These are phyloP conservation scores for Ceratobasidium sp. DNA, from an alignment of 1,284 basidiomycete genomes.

Conservation along the genomic window DNA sequence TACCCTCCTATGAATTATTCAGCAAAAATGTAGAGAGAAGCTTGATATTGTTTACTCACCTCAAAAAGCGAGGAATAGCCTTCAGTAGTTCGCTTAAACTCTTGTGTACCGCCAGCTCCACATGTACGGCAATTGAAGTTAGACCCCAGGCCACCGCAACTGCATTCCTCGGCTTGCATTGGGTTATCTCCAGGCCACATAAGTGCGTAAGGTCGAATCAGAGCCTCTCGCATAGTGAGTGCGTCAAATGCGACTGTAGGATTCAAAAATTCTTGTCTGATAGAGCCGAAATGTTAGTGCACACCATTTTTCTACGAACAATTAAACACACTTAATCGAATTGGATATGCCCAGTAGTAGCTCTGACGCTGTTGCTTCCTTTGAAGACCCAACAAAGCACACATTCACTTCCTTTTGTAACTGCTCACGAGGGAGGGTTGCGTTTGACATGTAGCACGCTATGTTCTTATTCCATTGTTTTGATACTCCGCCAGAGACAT, in stretches of 20 bases:
- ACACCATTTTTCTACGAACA: too few relatives aligned
- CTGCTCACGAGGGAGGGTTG: constrained; percentile 14
- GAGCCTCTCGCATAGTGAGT: constrained; percentile 47
- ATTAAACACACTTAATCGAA: too few relatives aligned
- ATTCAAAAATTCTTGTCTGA: too few relatives aligned
- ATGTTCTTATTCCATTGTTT: constrained; percentile 42
- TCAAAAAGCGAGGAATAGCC: constrained; percentile 42
- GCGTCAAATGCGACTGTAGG: constrained; percentile 7
- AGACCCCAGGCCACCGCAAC: constrained; percentile 23
- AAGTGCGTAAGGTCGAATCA: constrained; percentile 35
- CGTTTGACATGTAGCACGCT: constrained; percentile 23
- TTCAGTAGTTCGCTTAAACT: constrained; percentile 17
- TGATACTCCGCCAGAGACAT: constrained; percentile 34
- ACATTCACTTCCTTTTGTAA: too few relatives aligned
- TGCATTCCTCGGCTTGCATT: constrained; percentile 43
- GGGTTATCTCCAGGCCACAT: constrained; percentile 44
- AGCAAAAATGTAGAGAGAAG: too few relatives aligned
- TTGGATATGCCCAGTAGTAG: too few relatives aligned
- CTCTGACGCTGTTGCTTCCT: too few relatives aligned
- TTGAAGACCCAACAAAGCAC: too few relatives aligned
- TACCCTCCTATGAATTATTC: too few relatives aligned
- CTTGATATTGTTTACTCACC: too few relatives aligned
- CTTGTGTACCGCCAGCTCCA: constrained; percentile 32
- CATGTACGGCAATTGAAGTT: constrained; percentile 44
- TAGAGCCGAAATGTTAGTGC: too few relatives aligned